phyloP scores from a whole-genome alignment of 352 stramenopile genomes.

The Phytopythium vexans region DNA sequence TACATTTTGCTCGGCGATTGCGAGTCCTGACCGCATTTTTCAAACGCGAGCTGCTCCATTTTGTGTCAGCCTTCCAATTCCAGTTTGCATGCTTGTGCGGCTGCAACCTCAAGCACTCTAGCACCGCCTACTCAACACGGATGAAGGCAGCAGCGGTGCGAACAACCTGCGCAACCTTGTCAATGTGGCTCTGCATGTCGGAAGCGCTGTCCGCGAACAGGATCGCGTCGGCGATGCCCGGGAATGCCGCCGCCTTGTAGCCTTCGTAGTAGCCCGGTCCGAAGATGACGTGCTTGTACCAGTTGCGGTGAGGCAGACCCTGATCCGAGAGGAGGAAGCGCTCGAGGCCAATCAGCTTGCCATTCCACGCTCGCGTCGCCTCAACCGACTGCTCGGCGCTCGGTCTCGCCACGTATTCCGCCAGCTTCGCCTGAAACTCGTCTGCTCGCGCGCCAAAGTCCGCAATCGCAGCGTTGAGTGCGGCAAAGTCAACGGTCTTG shows the following conservation, averaged over 20 bases:
- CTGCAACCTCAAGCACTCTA: too few species aligned
- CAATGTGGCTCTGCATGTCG: conserved; percentile 36
- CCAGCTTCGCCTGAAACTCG: conserved; percentile 19
- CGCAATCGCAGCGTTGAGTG: conserved; percentile 24
- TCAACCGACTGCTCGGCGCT: not conserved
- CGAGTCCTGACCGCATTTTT: too few species aligned
- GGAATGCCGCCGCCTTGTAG: conserved; percentile 42
- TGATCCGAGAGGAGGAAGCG: conserved; percentile 20
- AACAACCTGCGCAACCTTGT: conserved; percentile 35
- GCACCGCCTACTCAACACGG: too few species aligned
- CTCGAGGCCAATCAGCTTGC: conserved; percentile 25
- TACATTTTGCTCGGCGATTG: too few species aligned
- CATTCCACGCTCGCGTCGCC: conserved; percentile 17
- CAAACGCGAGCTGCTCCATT: too few species aligned
- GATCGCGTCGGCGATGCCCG: conserved; percentile 42
- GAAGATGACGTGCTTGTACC: conserved; percentile 42
- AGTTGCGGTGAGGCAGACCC: conserved; percentile 27
- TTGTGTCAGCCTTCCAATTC: too few species aligned
- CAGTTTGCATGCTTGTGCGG: too few species aligned
- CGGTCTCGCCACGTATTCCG: conserved; percentile 10
- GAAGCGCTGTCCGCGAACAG: conserved; percentile 31
- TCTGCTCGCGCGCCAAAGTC: conserved; percentile 23
- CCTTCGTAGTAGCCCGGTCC: conserved; percentile 36
- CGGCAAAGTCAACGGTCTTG: conserved; percentile 24
- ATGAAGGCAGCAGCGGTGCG: conserved; percentile 22